These are phyloP conservation scores for Geoglossum cookeanum DNA, from an alignment of 2,329 filamentous ascomycete genomes.

Conservation along the genomic window DNA sequence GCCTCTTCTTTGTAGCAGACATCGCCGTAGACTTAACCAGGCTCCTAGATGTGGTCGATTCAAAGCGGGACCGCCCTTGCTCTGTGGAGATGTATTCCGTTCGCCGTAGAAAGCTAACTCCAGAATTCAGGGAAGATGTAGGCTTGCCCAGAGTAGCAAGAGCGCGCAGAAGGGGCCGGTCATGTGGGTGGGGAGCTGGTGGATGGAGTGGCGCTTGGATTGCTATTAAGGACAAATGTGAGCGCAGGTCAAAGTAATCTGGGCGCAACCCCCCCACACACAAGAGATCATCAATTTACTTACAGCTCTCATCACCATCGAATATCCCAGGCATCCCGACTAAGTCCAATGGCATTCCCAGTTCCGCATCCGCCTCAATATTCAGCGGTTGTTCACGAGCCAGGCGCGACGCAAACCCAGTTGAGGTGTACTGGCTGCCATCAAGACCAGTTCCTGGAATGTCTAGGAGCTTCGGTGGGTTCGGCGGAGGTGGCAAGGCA, in stretches of 20 bases:
- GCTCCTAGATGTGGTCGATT: conserved; percentile 34
- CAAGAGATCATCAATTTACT: conserved; percentile 14
- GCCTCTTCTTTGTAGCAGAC: conserved; percentile 17
- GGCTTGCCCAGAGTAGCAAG: conserved; percentile 73
- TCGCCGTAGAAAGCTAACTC: conserved; percentile 82
- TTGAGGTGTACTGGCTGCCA: conserved; percentile 64
- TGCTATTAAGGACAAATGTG: conserved; percentile 29
- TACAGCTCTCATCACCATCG: conserved; percentile 86
- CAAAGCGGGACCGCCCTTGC: conserved; percentile 24
- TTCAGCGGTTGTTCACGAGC: conserved; percentile 85
- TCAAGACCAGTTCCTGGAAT: conserved; percentile 85
- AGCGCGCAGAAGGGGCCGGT: conserved; percentile 66
- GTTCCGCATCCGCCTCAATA: conserved; percentile 91
- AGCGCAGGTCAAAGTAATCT: conserved; percentile 8
- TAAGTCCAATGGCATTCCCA: conserved; percentile 92
- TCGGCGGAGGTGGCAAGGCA: conserved; percentile 80
- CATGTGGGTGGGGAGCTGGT: conserved; percentile 59
- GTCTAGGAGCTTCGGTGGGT: conserved; percentile 88
- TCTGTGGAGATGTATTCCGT: conserved; percentile 77
- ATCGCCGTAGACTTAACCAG: conserved; percentile 18
- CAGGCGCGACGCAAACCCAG: conserved; percentile 74
- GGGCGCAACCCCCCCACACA: neutral
- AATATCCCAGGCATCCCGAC: conserved; percentile 91
- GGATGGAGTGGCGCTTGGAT: conserved; percentile 61
- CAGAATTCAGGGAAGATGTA: conserved; percentile 46